A percentile compares a stretch with the other conserved stretches of the same genome.
Evolutionary conservation across 495 filamentous ascomycete species (phyloP).

Genomic region (Podospora sp.): DNA sequence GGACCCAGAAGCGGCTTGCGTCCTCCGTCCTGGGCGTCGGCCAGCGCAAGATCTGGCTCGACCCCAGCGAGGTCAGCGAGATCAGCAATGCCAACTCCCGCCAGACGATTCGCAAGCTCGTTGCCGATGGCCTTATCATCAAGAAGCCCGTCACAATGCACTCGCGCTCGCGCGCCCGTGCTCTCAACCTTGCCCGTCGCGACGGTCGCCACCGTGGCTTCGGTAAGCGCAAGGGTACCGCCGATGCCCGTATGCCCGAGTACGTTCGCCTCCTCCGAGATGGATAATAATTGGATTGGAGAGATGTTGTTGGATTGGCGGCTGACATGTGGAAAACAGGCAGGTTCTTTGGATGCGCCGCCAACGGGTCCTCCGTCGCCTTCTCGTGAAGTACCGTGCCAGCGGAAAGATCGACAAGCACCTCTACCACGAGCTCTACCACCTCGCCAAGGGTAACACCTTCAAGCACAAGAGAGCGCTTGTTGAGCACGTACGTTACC

Average conservation of each 20-base stretch:
- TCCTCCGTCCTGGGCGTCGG: conserved; percentile 97
- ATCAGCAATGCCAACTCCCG: conserved; percentile 99
- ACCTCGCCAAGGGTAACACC: conserved; percentile 99
- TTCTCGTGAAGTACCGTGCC: conserved; percentile 99
- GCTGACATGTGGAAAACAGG: conserved; percentile 53
- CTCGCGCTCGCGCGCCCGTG: conserved; percentile 92
- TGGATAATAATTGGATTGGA: not conserved
- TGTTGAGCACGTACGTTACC: conserved; percentile 92
- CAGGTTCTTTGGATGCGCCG: conserved; percentile 99
- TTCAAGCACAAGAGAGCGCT: conserved; percentile 99
- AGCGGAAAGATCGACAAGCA: conserved; percentile 99
- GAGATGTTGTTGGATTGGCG: not conserved
- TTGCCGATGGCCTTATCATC: conserved; percentile 99
- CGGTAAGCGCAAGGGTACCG: conserved; percentile 99
- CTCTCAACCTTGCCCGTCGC: conserved; percentile 83
- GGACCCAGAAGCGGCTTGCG: conserved; percentile 99
- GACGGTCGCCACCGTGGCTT: conserved; percentile 96
- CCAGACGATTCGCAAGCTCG: conserved; percentile 99
- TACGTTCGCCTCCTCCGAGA: conserved; percentile 52
- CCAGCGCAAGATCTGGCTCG: conserved; percentile 99
- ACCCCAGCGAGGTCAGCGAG: conserved; percentile 98
- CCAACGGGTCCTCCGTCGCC: conserved; percentile 96
- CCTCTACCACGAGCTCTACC: conserved; percentile 99
- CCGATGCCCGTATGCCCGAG: conserved; percentile 98
- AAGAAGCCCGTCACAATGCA: conserved; percentile 99